Conservation (phyloP, 1,284 basidiomycete species). For the Abortiporus biennis region DNA sequence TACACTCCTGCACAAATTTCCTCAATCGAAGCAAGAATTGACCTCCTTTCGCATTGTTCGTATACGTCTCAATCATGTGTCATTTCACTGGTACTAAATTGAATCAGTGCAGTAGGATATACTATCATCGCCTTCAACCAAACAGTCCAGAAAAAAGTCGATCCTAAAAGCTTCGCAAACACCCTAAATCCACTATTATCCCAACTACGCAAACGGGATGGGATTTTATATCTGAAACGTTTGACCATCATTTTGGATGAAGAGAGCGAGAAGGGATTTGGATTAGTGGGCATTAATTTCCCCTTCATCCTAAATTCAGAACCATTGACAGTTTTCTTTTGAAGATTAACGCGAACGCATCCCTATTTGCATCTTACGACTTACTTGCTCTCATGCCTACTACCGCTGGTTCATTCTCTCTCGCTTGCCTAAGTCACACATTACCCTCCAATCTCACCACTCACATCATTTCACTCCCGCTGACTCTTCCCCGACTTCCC, state of each 20-base stretch:
- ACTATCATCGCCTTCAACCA: conserved; percentile 70
- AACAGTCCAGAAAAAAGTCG: conserved; percentile 59
- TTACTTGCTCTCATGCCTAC: conserved; percentile 71
- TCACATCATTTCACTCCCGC: conserved; percentile 78
- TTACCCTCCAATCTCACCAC: conserved; percentile 73
- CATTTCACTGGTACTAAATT: conserved; percentile 12
- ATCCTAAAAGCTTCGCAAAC: conserved; percentile 62
- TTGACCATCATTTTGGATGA: conserved; percentile 70
- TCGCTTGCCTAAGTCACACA: conserved; percentile 78
- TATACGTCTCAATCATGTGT: conserved; percentile 7
- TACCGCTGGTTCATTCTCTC: conserved; percentile 64
- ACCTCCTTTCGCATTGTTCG: conserved; percentile 39
- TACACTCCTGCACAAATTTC: conserved; percentile 33
- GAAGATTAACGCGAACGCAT: conserved; percentile 56
- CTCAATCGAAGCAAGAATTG: conserved; percentile 35
- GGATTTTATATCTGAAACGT: conserved; percentile 59
- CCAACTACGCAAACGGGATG: conserved; percentile 46
- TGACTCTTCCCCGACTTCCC: conserved; percentile 73
- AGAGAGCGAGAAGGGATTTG: conserved; percentile 77
- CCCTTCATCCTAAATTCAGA: background rate
- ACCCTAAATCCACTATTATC: conserved; percentile 45
- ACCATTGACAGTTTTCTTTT: background rate
- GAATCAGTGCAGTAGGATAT: conserved; percentile 66
- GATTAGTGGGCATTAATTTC: conserved; percentile 46
- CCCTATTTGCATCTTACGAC: conserved; percentile 62